Evolutionary conservation across 148 eudicot genomes (phyloP), one percentile per base, ranked within the genome.

Genomic region (Silene uniflora): DNA sequence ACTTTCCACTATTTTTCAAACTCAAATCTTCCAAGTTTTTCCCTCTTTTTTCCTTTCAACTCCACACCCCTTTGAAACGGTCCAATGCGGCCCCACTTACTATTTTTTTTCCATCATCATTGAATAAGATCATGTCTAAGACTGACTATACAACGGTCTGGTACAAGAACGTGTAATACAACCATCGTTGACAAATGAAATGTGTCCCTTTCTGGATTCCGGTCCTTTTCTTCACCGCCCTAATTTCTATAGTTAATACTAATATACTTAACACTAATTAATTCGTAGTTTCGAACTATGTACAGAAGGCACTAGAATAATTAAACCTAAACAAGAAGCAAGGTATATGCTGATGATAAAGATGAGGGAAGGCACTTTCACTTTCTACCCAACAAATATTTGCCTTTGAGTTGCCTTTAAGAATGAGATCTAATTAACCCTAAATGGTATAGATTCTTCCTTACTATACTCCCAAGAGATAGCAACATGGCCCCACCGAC

Each of bases 371-470:
- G 32, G 35, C 14, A 62, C 29, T 62, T 27, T 27, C 42, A 66
- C 18, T 29, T 8, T 66, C 21, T 66, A 29, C 69, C 69, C 27
- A 80, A 17, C 47, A 67, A 39, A 67, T 67, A 60, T 61, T 13
- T 61, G 46, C 69, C 77, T 76, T 81, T 81, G 82, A 70, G 82
- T 76, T 56, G 2, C 22, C 71, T 77, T 85, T 77, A 93, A 71
- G 94, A 88, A 84, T 84, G 75, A 73, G 98, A 94, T 79, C 78
- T 94, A 69, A 91, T 90, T 85, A 89, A 61, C 23, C 98, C 97
- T 81, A 94, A 76, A 58, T 86, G 83, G 93, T 83, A 89, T 13
- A 94, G 91, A 86, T 90, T 94, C 91, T 73, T 90, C 80, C 81
- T 86, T 72, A 94, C 86, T 67, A 94, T 44, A 87, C 91, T 94